Evolutionary conservation across 2,329 filamentous ascomycete species (phyloP).

Genomic region (Chrysosporium keratinophilum): DNA sequence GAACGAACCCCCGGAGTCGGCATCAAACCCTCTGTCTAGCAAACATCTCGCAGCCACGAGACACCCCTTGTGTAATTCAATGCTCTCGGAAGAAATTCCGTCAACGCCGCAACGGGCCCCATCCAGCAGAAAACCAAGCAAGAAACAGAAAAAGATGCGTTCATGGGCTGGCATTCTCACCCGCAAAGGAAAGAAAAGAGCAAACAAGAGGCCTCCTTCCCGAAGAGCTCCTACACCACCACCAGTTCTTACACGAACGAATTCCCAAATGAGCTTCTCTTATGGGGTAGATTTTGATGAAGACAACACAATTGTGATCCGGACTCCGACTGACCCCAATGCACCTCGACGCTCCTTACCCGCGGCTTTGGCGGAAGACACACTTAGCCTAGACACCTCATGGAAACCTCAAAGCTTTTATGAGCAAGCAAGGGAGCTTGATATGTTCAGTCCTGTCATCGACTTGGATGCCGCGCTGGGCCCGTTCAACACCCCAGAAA

Average conservation of each 20-base stretch:
- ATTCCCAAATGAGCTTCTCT: conserved; percentile 34
- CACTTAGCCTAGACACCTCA: conserved; percentile 26
- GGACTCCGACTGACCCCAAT: conserved; percentile 33
- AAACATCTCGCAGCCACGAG: neutral
- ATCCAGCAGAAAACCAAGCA: conserved; percentile 22
- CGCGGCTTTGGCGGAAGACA: conserved; percentile 15
- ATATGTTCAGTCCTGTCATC: conserved; percentile 68
- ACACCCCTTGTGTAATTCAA: conserved; percentile 7
- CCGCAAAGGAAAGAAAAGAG: conserved; percentile 39
- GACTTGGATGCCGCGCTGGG: conserved; percentile 89
- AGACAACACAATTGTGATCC: conserved; percentile 40
- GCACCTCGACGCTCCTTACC: conserved; percentile 21
- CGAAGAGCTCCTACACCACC: conserved; percentile 37
- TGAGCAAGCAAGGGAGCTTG: conserved; percentile 44
- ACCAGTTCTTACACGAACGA: conserved; percentile 32
- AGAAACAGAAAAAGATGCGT: conserved; percentile 65
- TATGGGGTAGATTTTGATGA: conserved; percentile 41
- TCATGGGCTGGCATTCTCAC: conserved; percentile 46
- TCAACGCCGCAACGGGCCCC: neutral
- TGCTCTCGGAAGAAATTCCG: conserved; percentile 3
- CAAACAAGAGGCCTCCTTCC: conserved; percentile 32
- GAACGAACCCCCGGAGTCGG: neutral
- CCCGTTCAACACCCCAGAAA: conserved; percentile 66
- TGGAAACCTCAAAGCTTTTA: conserved; percentile 39
- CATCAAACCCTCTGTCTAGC: neutral